Base-by-base conservation (phyloP, 2,329 filamentous ascomycete species). In the Alternaria sp. region DNA sequence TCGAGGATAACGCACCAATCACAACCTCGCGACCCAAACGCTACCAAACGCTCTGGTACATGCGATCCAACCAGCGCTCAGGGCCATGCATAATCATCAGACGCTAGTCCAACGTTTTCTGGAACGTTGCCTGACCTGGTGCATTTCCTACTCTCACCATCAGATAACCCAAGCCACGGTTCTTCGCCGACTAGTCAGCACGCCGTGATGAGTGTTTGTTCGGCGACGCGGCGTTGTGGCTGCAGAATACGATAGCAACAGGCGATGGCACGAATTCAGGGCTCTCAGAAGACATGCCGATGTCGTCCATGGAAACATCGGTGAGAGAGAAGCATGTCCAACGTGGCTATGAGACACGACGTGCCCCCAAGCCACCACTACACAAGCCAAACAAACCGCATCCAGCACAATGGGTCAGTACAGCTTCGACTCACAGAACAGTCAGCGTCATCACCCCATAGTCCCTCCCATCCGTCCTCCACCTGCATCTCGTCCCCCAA, bases 1-100 rank as follows among this genome's bases (percentile, higher is more conserved):
- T 61, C 25, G 19, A 13, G 19, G 36, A 32, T n/a, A 23, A 57
- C 25, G 47, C 25, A 56, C 44, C 58, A 61, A 61, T 61, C 23
- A 17, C 25, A 49, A 28, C 15, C 21, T 13, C 21, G 11, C 6
- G 19, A 13, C 13, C 23, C 7, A 49, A 17, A n/a, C 30, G 23
- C 30, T 55, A 30, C n/a, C n/a, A 19, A 50, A 44, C 51, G 44
- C 58, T 25, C 12, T 36, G 53, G 25, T 40, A 49, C 32, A 57
- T 32, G 17, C 19, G 23, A n/a, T 3, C 49, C 21, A 56, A 49
- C 17, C 32, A 49, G 52, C 4, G 23, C 15, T 3, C 25, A 32
- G 9, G 12, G 3, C 10, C 40, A 8, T 25, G 28, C 45, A 19
- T 57, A 40, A 15, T 30, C 17, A 11, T 17, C 6, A n/a, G 21